Base-by-base conservation (phyloP, 306 rosid genomes). In the Cicer chorassanicum region DNA sequence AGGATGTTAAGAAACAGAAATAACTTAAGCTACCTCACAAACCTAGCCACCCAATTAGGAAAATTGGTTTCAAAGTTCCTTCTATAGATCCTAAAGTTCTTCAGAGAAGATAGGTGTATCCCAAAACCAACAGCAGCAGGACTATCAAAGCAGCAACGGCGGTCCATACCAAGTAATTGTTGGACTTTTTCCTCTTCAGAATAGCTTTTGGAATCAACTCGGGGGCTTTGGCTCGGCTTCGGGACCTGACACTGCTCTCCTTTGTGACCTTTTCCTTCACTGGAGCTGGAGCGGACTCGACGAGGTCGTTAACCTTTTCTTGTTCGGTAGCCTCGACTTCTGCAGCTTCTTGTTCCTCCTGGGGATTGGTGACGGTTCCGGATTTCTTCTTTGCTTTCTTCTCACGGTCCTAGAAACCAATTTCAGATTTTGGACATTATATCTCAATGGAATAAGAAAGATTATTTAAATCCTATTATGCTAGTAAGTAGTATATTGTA, bases 311-410 rank as follows among this genome's bases (percentile, higher is more conserved):
- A 4, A 50, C 79, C 78, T 82, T 84, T 74, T 88, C 97, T 54
- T 80, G 78, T 54, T 90, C 96, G 6, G 78, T 51, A 78, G 76
- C 73, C 43, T 86, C 90, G 19, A 65, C 83, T 45, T 43, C 86
- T 40, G 55, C 68, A n/a, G 84, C 93, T 4, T 72, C 78, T 0
- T 69, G 70, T 68, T 90, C 98, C 62, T 92, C 97, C 78, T 86
- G 90, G 3, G 86, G 75, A 82, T 74, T 62, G 39, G 73, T 4
- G 34, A 68, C 87, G 0, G 77, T 45, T 40, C 81, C 87, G 2
- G 83, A 84, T 82, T 89, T 92, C 88, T 92, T 94, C 95, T 85
- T 94, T 21, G 92, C 87, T 76, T 89, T 94, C 96, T 86, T 95
- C 78, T 95, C 99, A 1, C 89, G 97, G 50, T 86, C 96, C 98